Evolutionary conservation across 176 grass and related monocot species (phyloP).

Genomic region (Cenchrus fungigraminus): DNA sequence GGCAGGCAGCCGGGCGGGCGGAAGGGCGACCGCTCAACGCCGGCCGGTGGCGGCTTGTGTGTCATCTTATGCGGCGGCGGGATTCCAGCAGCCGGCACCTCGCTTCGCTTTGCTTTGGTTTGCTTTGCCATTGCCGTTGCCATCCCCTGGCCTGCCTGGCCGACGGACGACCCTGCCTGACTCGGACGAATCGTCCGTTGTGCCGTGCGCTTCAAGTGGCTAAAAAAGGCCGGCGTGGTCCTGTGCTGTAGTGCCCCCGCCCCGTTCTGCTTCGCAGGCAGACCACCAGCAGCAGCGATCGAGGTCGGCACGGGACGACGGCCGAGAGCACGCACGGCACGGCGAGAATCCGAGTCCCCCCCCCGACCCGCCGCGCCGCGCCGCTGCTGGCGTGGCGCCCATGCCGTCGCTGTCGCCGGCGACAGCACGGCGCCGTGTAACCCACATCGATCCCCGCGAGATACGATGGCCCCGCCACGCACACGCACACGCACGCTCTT

Average conservation of each 20-base stretch:
- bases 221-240: neutral
- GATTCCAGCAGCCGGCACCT: too few relatives aligned
- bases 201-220: neutral
- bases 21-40: neutral
- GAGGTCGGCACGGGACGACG: too few relatives aligned
- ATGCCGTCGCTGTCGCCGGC: conserved; percentile 39
- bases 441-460: conserved; percentile 33
- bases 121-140: neutral
- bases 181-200: conserved; percentile 7
- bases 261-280: neutral
- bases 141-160: neutral
- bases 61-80: neutral
- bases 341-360: neutral
- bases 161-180: neutral
- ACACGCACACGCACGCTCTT: neutral
- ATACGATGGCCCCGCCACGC: conserved; percentile 6
- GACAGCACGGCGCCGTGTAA: neutral
- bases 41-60: neutral
- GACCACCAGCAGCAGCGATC: neutral
- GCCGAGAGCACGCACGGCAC: too few relatives aligned
- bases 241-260: neutral
- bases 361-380: neutral
- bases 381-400: too few relatives aligned
- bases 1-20: too few relatives aligned
- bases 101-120: too few relatives aligned